Conservation (phyloP, 2,329 filamentous ascomycete genomes). For the Aspergillus phoenicis region DNA sequence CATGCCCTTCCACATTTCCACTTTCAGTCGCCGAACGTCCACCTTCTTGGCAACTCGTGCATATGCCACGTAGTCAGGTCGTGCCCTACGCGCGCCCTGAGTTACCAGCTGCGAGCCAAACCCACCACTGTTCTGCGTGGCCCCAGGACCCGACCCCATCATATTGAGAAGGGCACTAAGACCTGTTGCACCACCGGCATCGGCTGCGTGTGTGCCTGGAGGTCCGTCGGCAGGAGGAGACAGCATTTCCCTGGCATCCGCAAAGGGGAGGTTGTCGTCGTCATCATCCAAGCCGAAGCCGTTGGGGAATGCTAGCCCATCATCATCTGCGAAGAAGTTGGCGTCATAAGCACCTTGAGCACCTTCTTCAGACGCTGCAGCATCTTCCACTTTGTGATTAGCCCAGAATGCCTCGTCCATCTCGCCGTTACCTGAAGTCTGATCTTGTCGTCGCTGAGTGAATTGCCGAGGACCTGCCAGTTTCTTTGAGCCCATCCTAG, state of each 20-base stretch:
- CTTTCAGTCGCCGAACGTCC: constrained; percentile 64
- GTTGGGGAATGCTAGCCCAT: constrained; percentile 51
- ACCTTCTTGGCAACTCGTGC: constrained; percentile 68
- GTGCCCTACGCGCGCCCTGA: constrained; percentile 58
- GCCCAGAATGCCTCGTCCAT: constrained; percentile 98
- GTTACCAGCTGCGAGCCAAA: constrained; percentile 66
- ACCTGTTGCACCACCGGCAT: constrained; percentile 39
- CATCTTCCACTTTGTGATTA: constrained; percentile 60
- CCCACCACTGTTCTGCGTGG: constrained; percentile 50
- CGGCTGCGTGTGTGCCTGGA: constrained; percentile 35
- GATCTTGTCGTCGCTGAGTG: constrained; percentile 45
- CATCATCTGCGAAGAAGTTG: constrained; percentile 88
- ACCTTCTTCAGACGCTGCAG: constrained; percentile 54
- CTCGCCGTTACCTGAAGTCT: constrained; percentile 68
- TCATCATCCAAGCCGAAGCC: constrained; percentile 51
- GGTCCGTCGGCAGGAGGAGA: constrained; percentile 43
- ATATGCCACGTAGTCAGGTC: constrained; percentile 68
- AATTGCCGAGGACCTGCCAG: constrained; percentile 51
- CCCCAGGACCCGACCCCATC: constrained; percentile 42
- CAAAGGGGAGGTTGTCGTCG: constrained; percentile 51
- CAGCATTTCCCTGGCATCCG: constrained; percentile 53
- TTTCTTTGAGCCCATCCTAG: constrained; percentile 72
- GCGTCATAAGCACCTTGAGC: constrained; percentile 85
- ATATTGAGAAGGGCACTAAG: constrained; percentile 44
- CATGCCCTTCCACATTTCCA: constrained; percentile 67